Base-by-base conservation (phyloP, 78 protist genomes). In the Dictyostelium purpureum region DNA sequence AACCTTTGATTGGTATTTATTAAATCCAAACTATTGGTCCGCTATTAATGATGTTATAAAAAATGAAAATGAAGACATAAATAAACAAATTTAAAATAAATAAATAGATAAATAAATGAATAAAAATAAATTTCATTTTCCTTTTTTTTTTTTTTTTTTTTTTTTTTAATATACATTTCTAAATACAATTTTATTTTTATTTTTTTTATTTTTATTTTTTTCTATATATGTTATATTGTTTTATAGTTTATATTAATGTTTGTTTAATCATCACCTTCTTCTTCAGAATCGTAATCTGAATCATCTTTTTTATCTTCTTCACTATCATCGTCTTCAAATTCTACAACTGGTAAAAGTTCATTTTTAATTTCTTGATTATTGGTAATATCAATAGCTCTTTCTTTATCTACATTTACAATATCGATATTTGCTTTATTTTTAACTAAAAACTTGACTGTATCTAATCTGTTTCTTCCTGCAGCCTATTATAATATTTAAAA, bases 1-100 rank as follows among this genome's bases (percentile, higher is more conserved):
- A 69, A 90, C 95, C 2, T 28, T 90, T 24, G 71, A 76, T 35
- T 90, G 95, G 95, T 90, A 90, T 71, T 10, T 33, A 54, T 9
- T 24, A 7, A 90, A 90, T 43, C 40, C 10, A 47, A 54, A 79
- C 19, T 79, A 90, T 90, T 90, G 95, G 95, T 10, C 1, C 31
- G 14, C 6, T n/a, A 14, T 11, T 14, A 11, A 49, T 49, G 24
- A 7, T 14, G 11, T 49, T 11, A 49, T 11, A 49, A 14, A 14
- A 14, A 11, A 49, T 49, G 11, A 49, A 21, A 59, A 28, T 59
- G 24, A 63, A 28, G 28, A 63, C 4, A 63, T 28, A 14, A 63
- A 63, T 63, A 11, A 59, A 19, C 21, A n/a, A 12, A 10, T 26
- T 2, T 6, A 59, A 63, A 63, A 63, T 28, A 35, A 31, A 31